Conservation (phyloP, 129 eudicot genomes). For the Mikania micrantha region DNA sequence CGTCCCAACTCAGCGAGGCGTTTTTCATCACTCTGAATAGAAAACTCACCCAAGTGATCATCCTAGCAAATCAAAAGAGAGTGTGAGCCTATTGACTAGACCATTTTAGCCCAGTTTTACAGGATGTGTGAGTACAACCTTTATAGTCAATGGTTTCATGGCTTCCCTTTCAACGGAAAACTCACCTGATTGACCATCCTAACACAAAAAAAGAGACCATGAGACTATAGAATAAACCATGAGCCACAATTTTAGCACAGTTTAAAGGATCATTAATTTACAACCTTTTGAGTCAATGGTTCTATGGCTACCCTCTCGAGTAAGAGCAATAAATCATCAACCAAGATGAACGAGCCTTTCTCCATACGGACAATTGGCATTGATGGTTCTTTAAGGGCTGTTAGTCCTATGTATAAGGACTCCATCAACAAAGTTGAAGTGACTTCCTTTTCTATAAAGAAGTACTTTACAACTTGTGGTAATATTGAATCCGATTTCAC, state of each 20-base stretch:
- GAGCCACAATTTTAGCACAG: conserved; percentile 57
- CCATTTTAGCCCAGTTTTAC: too few relatives aligned
- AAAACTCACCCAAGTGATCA: not conserved
- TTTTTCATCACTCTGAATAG: not conserved
- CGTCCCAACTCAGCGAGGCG: not conserved
- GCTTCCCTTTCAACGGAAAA: too few relatives aligned
- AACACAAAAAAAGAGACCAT: too few relatives aligned
- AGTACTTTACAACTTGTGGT: conserved; percentile 67
- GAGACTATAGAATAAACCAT: too few relatives aligned
- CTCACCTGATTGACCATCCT: too few relatives aligned
- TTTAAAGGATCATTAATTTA: conserved; percentile 57
- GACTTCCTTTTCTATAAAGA: conserved; percentile 90
- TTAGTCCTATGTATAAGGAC: conserved; percentile 84
- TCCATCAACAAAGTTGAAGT: conserved; percentile 96
- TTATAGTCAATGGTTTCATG: too few relatives aligned
- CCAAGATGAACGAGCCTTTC: conserved; percentile 68
- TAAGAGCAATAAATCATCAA: conserved; percentile 74
- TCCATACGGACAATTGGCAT: conserved; percentile 71
- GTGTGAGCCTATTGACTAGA: conserved; percentile 5
- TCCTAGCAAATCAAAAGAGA: not conserved
- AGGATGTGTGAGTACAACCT: too few relatives aligned
- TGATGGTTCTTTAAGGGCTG: conserved; percentile 71
- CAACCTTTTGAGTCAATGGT: conserved; percentile 87
- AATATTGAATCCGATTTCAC: conserved; percentile 64
- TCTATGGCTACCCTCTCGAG: conserved; percentile 86